These are phyloP conservation scores for Peniophora sp. DNA, from an alignment of 1,284 basidiomycete genomes.

Conservation along the genomic window DNA sequence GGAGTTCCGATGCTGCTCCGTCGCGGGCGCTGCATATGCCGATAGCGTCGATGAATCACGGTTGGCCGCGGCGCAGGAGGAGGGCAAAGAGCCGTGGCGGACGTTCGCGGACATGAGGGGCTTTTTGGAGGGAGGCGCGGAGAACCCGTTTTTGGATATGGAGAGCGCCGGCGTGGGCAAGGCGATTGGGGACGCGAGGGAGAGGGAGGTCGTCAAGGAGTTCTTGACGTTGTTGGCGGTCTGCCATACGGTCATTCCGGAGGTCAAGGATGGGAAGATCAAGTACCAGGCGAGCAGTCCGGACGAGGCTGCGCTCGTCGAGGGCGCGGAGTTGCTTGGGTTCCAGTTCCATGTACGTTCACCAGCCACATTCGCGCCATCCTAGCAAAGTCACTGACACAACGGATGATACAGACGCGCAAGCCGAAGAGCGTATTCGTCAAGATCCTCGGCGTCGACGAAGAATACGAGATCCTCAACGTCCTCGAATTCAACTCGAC, in stretches of 20 bases:
- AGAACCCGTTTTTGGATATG: slow-evolving; percentile 50
- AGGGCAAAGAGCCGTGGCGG: slow-evolving; percentile 63
- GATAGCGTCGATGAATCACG: slow-evolving; percentile 83
- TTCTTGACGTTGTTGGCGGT: slow-evolving; percentile 91
- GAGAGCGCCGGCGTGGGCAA: slow-evolving; percentile 30
- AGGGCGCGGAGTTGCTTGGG: slow-evolving; percentile 88
- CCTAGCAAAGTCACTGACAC: slow-evolving; percentile 1
- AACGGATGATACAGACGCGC: slow-evolving; percentile 52
- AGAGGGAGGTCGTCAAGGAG: slow-evolving; percentile 64
- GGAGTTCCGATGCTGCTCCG: slow-evolving; percentile 92
- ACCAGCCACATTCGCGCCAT: not conserved
- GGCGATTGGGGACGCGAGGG: slow-evolving; percentile 21
- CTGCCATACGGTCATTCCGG: slow-evolving; percentile 99
- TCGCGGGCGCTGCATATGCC: slow-evolving; percentile 86
- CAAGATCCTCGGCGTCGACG: slow-evolving; percentile 62
- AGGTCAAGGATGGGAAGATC: slow-evolving; percentile 77
- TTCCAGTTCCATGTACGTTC: slow-evolving; percentile 85
- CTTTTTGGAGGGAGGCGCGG: slow-evolving; percentile 34
- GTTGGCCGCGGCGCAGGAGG: slow-evolving; percentile 49
- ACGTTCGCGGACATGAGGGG: slow-evolving; percentile 70
- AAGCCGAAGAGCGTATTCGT: slow-evolving; percentile 95
- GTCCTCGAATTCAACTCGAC: slow-evolving; percentile 99
- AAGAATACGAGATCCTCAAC: slow-evolving; percentile 90
- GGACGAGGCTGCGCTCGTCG: slow-evolving; percentile 94
- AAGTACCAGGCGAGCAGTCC: slow-evolving; percentile 96